phyloP scores from a whole-genome alignment of 208 protist species.

The Leishmania mexicana region DNA sequence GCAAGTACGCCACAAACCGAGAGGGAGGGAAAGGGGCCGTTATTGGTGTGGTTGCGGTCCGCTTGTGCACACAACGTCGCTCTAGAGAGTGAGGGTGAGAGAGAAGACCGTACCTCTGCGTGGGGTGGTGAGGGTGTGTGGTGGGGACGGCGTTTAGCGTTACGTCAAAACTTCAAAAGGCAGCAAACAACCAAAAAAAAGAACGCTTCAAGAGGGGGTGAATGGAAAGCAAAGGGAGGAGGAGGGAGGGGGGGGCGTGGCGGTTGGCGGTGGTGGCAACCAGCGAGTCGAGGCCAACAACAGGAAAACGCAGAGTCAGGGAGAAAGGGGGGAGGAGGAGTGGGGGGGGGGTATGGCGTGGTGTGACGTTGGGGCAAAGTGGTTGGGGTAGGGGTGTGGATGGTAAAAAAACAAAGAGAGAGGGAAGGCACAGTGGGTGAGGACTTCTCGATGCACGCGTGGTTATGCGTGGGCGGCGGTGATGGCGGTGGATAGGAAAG shows the following conservation, averaged over 20 bases:
- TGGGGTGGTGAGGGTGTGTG: background rate
- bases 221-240: constrained; percentile 20
- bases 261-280: background rate
- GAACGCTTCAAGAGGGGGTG: background rate
- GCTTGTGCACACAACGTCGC: background rate
- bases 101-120: background rate
- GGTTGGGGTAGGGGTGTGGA: background rate
- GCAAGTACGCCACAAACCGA: background rate
- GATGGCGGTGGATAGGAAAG: background rate
- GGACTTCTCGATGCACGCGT: background rate
- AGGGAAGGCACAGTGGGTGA: background rate
- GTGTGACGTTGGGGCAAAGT: background rate
- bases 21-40: background rate
- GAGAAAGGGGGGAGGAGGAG: background rate
- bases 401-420: background rate
- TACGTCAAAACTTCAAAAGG: background rate
- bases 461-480: background rate
- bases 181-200: background rate
- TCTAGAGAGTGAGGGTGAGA: background rate
- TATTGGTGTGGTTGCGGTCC: too few relatives aligned
- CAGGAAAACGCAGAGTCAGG: background rate
- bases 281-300: background rate
- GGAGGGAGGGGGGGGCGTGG: background rate
- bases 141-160: background rate
- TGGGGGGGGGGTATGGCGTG: background rate